Base-by-base conservation (phyloP, 768 basidiomycete genomes). In the Galerina sulciceps region DNA sequence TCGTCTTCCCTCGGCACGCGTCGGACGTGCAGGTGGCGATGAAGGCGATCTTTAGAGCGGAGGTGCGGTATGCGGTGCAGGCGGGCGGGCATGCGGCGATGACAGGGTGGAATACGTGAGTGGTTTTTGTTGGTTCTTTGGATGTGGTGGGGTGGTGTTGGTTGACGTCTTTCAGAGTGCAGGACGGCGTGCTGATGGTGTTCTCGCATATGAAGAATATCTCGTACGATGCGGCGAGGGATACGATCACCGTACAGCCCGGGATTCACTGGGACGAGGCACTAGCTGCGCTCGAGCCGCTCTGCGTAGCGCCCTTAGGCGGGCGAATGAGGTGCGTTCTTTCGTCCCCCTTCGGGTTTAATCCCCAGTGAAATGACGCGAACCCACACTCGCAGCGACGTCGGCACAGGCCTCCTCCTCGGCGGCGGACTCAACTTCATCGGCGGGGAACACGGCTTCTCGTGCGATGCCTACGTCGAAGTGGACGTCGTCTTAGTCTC, bases 81-180 rank as follows among this genome's bases (percentile, higher is more conserved):
- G 73, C 77, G 3, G 79, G 77, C 14, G 75, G 75, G 10, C 79
- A 80, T 56, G 74, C 72, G 52, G 77, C 70, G 6, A 77, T 76
- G 75, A 67, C 61, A 15, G 78, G 75, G 10, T 80, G 77, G 77
- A 78, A 80, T 66, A 76, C 66, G 79, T 80, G 60, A 50, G 76
- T 34, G 58, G 22, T 44, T 48, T 52, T 15, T 23, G 42, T 38
- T n/a, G n/a, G n/a, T n/a, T n/a, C n/a, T n/a, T n/a, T n/a, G n/a
- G n/a, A n/a, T n/a, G n/a, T n/a, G n/a, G n/a, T n/a, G n/a, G n/a
- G n/a, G n/a, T n/a, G n/a, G n/a, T n/a, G n/a, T n/a, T n/a, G n/a
- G n/a, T 31, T 31, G 26, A 41, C 57, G 26, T 8, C 53, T 44
- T 62, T 49, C 54, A 79, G 78, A 50, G 71, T 78, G 38, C 61